Evolutionary conservation across 202 grass and related monocot genomes (phyloP).

Genomic region (Carex arenaria): DNA sequence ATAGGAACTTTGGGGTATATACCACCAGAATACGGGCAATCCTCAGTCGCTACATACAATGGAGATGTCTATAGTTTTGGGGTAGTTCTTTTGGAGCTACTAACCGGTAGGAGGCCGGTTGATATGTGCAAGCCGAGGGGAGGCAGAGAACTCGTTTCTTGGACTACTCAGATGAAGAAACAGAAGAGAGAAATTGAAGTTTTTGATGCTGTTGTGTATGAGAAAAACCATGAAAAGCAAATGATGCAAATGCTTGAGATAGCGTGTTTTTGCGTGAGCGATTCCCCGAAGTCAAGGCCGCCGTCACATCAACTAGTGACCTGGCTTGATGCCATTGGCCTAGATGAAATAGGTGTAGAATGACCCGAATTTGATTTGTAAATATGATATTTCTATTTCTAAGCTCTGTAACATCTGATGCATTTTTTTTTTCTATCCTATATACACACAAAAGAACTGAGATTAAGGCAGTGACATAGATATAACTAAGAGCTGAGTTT

Average conservation of each 20-base stretch:
- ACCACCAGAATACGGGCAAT: conserved; percentile 88
- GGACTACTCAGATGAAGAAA: conserved; percentile 79
- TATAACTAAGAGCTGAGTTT: background rate
- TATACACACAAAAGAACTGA: conserved; percentile 7
- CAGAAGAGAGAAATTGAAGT: conserved; percentile 44
- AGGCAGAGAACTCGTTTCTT: conserved; percentile 72
- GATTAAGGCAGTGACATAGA: conserved; percentile 14
- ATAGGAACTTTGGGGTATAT: conserved; percentile 94
- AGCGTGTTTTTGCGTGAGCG: conserved; percentile 77
- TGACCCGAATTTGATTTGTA: conserved; percentile 27
- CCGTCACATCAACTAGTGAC: conserved; percentile 53
- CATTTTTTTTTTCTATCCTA: background rate
- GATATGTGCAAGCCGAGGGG: conserved; percentile 87
- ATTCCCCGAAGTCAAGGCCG: conserved; percentile 66
- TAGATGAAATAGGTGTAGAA: conserved; percentile 30
- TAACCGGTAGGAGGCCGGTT: conserved; percentile 86
- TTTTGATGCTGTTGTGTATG: conserved; percentile 67
- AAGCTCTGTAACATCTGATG: background rate
- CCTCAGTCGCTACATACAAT: conserved; percentile 88
- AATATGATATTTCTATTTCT: conserved; percentile 18
- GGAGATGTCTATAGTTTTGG: conserved; percentile 96
- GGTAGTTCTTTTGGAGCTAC: conserved; percentile 81
- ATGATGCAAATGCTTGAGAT: conserved; percentile 82
- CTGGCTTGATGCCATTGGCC: conserved; percentile 63
- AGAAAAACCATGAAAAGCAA: conserved; percentile 54